phyloP scores from a whole-genome alignment of 768 basidiomycete genomes.

The Coprinopsis sp. region DNA sequence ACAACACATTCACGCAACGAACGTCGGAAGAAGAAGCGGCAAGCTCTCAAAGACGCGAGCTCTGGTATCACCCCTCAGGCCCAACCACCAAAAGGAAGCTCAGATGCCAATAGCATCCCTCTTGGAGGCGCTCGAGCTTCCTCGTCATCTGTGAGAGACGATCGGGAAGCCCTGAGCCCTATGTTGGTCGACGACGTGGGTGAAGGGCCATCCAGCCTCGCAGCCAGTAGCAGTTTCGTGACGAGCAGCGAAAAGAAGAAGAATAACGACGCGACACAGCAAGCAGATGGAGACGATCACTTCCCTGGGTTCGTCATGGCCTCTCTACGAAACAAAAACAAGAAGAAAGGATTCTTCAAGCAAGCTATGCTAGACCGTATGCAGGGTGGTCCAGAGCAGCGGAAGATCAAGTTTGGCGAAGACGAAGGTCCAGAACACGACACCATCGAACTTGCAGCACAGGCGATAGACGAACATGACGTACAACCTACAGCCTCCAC shows the following conservation, averaged over 20 bases:
- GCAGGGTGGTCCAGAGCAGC: conserved; percentile 25
- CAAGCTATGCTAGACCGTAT: conserved; percentile 33
- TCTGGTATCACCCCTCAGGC: conserved; percentile 18
- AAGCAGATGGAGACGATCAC: conserved; percentile 14
- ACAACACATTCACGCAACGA: conserved; percentile 54
- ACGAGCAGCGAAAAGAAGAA: conserved; percentile 1
- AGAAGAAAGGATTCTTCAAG: conserved; percentile 67
- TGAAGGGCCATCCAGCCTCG: no score
- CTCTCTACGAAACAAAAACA: conserved; percentile 69
- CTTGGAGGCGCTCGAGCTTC: conserved; percentile 24
- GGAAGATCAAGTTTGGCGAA: conserved; percentile 51
- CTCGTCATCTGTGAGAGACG: background rate
- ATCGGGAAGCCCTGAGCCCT: conserved; percentile 3
- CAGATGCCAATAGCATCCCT: conserved; percentile 42
- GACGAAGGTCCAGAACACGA: background rate
- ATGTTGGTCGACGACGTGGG: conserved; percentile 6
- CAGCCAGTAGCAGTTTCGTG: conserved; percentile 8
- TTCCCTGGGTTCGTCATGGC: conserved; percentile 36
- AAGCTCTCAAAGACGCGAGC: conserved; percentile 15
- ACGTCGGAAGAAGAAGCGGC: conserved; percentile 47
- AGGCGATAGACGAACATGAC: background rate
- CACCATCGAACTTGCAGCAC: background rate
- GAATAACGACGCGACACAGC: conserved; percentile 10
- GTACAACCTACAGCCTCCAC: background rate
- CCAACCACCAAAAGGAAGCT: conserved; percentile 24